These are phyloP conservation scores for Parastagonospora avenae DNA, from an alignment of 2,329 filamentous ascomycete species.

Conservation along the genomic window DNA sequence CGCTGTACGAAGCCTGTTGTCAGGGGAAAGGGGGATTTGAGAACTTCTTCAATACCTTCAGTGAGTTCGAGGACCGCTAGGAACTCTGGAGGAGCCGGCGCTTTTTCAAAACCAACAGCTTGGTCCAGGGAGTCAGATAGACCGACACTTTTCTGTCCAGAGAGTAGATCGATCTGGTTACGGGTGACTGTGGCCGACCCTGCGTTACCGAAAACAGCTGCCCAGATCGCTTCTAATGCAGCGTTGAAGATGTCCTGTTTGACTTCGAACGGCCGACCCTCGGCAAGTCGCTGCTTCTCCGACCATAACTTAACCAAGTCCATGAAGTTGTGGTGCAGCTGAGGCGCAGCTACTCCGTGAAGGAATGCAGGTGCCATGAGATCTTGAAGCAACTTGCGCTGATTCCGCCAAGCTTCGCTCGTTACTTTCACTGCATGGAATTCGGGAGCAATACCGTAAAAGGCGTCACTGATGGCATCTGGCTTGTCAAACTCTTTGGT, in stretches of 20 bases:
- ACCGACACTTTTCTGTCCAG: background rate
- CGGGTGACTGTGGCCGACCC: slow-evolving; percentile 10
- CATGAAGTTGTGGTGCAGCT: slow-evolving; percentile 37
- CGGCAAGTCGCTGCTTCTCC: slow-evolving; percentile 37
- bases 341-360: slow-evolving; percentile 39
- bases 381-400: slow-evolving; percentile 46
- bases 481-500: slow-evolving; percentile 55
- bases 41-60: slow-evolving; percentile 5
- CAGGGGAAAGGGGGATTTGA: slow-evolving; percentile 9
- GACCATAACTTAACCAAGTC: slow-evolving; percentile 45
- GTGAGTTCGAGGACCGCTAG: slow-evolving; percentile 11
- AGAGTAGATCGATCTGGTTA: slow-evolving; percentile 8
- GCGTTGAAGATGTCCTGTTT: slow-evolving; percentile 36
- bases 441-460: slow-evolving; percentile 41
- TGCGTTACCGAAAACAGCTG: slow-evolving; percentile 11
- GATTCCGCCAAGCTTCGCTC: slow-evolving; percentile 38
- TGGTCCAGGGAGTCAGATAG: slow-evolving; percentile 1
- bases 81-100: slow-evolving; percentile 6
- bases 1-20: background rate
- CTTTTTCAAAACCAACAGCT: slow-evolving; percentile 4
- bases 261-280: slow-evolving; percentile 38
- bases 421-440: slow-evolving; percentile 42
- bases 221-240: slow-evolving; percentile 22
- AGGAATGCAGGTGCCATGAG: slow-evolving; percentile 48
- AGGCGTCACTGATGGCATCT: slow-evolving; percentile 38